Evolutionary conservation across 2,329 filamentous ascomycete species (phyloP).

Genomic region (Metarhizium robertsii): DNA sequence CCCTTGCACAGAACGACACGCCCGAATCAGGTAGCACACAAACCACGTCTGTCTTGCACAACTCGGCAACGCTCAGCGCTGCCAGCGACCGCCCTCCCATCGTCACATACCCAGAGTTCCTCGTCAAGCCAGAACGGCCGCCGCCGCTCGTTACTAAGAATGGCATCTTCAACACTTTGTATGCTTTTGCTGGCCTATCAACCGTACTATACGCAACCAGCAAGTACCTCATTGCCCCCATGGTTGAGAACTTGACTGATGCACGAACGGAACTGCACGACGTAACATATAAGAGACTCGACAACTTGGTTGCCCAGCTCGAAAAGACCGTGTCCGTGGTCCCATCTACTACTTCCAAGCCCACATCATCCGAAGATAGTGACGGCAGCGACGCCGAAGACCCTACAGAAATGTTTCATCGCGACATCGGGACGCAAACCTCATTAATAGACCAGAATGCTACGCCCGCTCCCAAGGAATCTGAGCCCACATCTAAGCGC

Average conservation of each 20-base stretch:
- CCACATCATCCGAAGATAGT: slow-evolving; percentile 12
- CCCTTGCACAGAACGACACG: background rate
- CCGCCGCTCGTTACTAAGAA: slow-evolving; percentile 54
- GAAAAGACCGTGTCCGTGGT: slow-evolving; percentile 52
- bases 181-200: slow-evolving; percentile 47
- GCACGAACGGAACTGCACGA: slow-evolving; percentile 44
- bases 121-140: slow-evolving; percentile 44
- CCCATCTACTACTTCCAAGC: slow-evolving; percentile 25
- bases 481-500: slow-evolving; percentile 21
- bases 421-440: slow-evolving; percentile 73
- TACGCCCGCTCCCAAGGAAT: slow-evolving; percentile 6
- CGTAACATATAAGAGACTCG: slow-evolving; percentile 36
- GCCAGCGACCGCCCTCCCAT: slow-evolving; percentile 45
- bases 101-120: slow-evolving; percentile 63
- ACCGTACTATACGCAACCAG: slow-evolving; percentile 61
- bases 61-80: slow-evolving; percentile 14
- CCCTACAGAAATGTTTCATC: slow-evolving; percentile 72
- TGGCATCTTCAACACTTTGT: slow-evolving; percentile 49
- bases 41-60: slow-evolving; percentile 7
- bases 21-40: background rate
- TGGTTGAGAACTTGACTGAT: slow-evolving; percentile 42
- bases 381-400: slow-evolving; percentile 44
- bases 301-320: slow-evolving; percentile 38
- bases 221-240: slow-evolving; percentile 57
- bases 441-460: slow-evolving; percentile 24